Evolutionary conservation across 2,329 filamentous ascomycete species (phyloP), one percentile per base, ranked within the genome.

Genomic region (Aspergillus viridinutans): DNA sequence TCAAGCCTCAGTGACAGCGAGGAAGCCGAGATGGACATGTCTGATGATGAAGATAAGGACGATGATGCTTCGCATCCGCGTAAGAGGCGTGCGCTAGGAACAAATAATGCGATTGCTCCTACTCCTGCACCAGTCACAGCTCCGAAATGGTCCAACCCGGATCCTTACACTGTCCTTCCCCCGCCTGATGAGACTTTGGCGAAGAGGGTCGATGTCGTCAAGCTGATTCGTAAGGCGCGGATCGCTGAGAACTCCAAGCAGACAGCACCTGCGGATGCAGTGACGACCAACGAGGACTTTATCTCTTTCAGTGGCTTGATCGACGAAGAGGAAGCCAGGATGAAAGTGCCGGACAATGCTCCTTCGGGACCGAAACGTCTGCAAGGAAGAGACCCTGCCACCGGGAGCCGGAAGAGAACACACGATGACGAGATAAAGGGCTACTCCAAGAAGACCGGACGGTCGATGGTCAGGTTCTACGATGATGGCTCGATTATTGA

Each of bases 71-170:
- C 67, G 21, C 73, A 64, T 47, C 74, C 77, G 20, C 75, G 74
- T 51, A 75, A 76, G 53, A 75, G 69, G 61, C 72, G 69, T 56
- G 71, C 67, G 3, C n/a, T 72, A 5, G 69, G 67, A 45, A 51
- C 61, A 14, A 63, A 68, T 25, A 60, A 61, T 29, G 53, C 57
- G 5, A 57, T 56, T 12, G 52, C 58, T 35, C 50, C 65, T 14
- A 64, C 67, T 53, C 74, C 71, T 10, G 50, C 58, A 7, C 54
- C 61, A 10, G 55, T 62, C 17, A 67, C 69, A 47, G 76, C 71
- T 4, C 91, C 92, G 3, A 92, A 89, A 72, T 97, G 93, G 93
- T 96, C 92, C 4, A 97, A 97, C 65, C 92, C 93, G 3, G 93
- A 97, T 71, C 92, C 92, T 0, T 97, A 97, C 74, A 96, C 90